phyloP scores from a whole-genome alignment of 2,329 filamentous ascomycete species.

The Pestalotiopsis sp. region DNA sequence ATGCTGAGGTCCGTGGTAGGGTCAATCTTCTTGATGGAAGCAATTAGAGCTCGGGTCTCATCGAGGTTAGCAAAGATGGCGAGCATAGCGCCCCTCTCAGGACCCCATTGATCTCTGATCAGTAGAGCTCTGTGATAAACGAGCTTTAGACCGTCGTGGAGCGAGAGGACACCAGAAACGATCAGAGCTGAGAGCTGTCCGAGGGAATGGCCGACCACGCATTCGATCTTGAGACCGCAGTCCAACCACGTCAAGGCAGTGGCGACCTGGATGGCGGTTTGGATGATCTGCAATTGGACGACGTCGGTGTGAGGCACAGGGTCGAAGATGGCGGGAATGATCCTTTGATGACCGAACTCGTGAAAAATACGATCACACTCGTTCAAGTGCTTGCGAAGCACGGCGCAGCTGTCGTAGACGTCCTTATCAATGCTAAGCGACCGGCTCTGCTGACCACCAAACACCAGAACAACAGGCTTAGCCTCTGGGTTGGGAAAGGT shows the following conservation, averaged over 20 bases:
- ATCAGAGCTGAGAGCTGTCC: conserved; percentile 45
- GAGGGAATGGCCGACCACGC: conserved; percentile 43
- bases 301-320: conserved; percentile 23
- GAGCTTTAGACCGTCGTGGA: conserved; percentile 18
- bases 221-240: conserved; percentile 34
- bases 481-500: not conserved
- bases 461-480: conserved; percentile 35
- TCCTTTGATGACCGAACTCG: conserved; percentile 23
- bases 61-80: conserved; percentile 35
- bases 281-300: conserved; percentile 37
- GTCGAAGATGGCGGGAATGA: conserved; percentile 37
- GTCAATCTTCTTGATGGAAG: conserved; percentile 9
- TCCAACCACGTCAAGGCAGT: conserved; percentile 39
- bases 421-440: conserved; percentile 32
- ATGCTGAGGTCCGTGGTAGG: conserved; percentile 29
- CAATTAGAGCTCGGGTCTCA: conserved; percentile 26
- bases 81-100: conserved; percentile 42
- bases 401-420: conserved; percentile 28
- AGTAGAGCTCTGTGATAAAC: conserved; percentile 34
- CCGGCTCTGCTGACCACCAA: conserved; percentile 35
- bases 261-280: conserved; percentile 44
- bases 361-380: conserved; percentile 18
- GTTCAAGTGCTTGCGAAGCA: conserved; percentile 31
- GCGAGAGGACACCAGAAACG: conserved; percentile 34
- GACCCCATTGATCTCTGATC: conserved; percentile 36